Base-by-base conservation (phyloP, 148 eudicot genomes). In the Talinum fruticosum region DNA sequence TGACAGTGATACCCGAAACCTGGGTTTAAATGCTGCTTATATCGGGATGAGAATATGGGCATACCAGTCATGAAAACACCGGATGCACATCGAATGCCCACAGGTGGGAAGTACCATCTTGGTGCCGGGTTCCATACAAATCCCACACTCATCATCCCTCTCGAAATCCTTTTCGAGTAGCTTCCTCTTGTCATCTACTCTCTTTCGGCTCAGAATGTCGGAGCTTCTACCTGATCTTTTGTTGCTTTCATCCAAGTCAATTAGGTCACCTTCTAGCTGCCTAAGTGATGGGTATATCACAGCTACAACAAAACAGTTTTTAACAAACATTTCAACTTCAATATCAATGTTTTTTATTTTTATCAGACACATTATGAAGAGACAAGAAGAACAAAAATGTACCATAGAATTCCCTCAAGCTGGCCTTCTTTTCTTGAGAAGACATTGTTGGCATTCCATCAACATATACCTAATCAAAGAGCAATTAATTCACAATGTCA, bases 1-100 rank as follows among this genome's bases (percentile, higher is more conserved):
- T 59, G 6, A 51, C 5, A 4, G 19, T 51, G 0, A 51, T 15
- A 51, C 23, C 4, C 16, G 57, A 51, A 5, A 51, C 18, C 57
- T 23, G 18, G 18, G n/a, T 51, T 51, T 16, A 51, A 51, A 51
- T 23, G 5, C 57, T 6, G 19, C 21, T 4, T 49, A 49, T 19
- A 19, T 16, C 21, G 67, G 49, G 45, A 28, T 28, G 67, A 72
- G n/a, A 15, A 62, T 54, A 54, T 36, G 66, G 21, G 18, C 69
- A 59, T 90, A 94, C 98, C 98, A 94, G 74, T 94, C 91, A 61
- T 83, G 83, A 85, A 89, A 94, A 80, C 98, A 94, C 26, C 75
- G 76, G 66, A 84, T 84, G 88, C 98, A 94, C 92, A 94, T 81
- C 21, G 91, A 88, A 83, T 94, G 98, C 61, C 92, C 92, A 67